Percentiles rank a stretch among this genome's conserved stretches.
phyloP scores from a whole-genome alignment of 768 basidiomycete genomes.

The Solioccasus polychromus region DNA sequence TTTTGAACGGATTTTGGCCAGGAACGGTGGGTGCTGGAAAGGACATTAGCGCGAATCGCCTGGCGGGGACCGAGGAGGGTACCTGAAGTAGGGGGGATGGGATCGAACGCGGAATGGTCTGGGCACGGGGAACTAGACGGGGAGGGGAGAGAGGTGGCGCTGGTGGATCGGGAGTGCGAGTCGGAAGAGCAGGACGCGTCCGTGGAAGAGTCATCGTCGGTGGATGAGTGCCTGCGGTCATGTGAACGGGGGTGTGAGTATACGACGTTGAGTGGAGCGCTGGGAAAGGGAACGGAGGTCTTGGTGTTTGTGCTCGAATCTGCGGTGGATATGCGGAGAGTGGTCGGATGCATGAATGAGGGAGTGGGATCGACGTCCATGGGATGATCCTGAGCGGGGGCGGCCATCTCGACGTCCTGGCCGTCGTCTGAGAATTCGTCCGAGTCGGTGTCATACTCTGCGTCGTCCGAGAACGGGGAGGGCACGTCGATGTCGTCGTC shows the following conservation, averaged over 20 bases:
- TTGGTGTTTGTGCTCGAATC: constrained; percentile 8
- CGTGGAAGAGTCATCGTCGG: constrained; percentile 22
- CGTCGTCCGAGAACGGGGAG: constrained; percentile 19
- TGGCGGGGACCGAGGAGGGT: background rate
- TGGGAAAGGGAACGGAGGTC: constrained; percentile 8
- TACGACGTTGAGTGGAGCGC: constrained; percentile 12
- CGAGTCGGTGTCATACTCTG: constrained; percentile 31
- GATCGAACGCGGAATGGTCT: constrained; percentile 2
- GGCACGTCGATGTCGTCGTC: constrained; percentile 57
- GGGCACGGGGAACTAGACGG: constrained; percentile 17
- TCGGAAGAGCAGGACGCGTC: constrained; percentile 24
- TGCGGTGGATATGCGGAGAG: constrained; percentile 31
- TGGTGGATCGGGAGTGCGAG: constrained; percentile 20
- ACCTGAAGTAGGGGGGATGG: constrained; percentile 1
- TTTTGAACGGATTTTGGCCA: constrained; percentile 11
- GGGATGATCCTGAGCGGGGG: constrained; percentile 26
- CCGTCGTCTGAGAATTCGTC: constrained; percentile 27
- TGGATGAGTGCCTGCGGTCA: constrained; percentile 33
- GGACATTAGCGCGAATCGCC: constrained; percentile 1
- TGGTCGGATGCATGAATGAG: constrained; percentile 39
- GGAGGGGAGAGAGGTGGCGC: constrained; percentile 31
- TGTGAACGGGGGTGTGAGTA: constrained; percentile 5
- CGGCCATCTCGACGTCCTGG: constrained; percentile 27
- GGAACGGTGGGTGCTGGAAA: constrained; percentile 9
- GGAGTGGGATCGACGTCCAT: constrained; percentile 28